These are phyloP conservation scores for Coemansia sp. DNA, from an alignment of 192 early-diverging fungal species.

Conservation along the genomic window DNA sequence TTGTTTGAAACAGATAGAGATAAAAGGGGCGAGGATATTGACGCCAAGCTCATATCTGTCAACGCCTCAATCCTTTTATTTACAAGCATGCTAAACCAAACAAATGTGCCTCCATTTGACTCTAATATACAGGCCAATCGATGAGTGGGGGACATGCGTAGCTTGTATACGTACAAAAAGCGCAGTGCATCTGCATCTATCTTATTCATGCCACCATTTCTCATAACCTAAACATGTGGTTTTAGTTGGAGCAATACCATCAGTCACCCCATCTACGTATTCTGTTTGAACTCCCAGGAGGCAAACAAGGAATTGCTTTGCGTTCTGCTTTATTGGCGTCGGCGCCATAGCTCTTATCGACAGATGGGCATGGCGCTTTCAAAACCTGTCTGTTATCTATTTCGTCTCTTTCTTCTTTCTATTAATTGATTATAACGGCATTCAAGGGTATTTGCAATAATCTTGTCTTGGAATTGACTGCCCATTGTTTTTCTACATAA, in stretches of 20 bases:
- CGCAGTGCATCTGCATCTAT: background rate
- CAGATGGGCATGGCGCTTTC: no score
- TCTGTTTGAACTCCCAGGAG: no score
- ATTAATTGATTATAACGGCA: no score
- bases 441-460: no score
- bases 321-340: no score
- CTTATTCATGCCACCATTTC: background rate
- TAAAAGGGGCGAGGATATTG: constrained; percentile 12
- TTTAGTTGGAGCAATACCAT: background rate
- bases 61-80: constrained; percentile 22
- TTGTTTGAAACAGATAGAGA: background rate
- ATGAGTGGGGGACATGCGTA: background rate
- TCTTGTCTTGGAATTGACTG: no score
- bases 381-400: no score
- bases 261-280: background rate
- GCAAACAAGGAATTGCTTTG: no score
- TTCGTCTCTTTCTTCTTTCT: no score
- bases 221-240: background rate
- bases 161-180: background rate
- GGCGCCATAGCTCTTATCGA: no score
- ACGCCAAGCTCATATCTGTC: constrained; percentile 17
- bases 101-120: constrained; percentile 7
- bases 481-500: no score
- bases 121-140: background rate
- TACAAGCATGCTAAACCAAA: constrained; percentile 1